These are phyloP conservation scores for Penicillium palitans DNA, from an alignment of 2,329 filamentous ascomycete genomes.

Conservation along the genomic window DNA sequence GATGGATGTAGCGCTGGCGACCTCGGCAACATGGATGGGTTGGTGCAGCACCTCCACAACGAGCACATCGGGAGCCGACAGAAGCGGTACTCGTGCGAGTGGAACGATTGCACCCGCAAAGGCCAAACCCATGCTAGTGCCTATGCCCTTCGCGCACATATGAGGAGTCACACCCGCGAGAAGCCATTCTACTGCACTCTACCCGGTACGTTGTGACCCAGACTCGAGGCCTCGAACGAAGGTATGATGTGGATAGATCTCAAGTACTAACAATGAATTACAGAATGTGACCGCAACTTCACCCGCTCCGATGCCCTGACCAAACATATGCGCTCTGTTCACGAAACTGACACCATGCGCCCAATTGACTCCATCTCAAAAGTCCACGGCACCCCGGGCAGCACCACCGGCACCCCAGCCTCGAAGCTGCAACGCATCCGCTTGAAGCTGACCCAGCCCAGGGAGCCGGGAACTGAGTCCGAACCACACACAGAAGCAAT, in stretches of 20 bases:
- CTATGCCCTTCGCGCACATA: constrained; percentile 93
- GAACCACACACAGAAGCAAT: constrained; percentile 24
- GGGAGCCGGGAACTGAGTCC: constrained; percentile 27
- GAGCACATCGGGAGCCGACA: constrained; percentile 91
- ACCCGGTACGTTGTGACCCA: constrained; percentile 63
- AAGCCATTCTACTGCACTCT: constrained; percentile 97
- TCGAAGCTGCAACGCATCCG: constrained; percentile 45
- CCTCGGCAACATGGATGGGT: constrained; percentile 74
- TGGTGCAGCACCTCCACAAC: constrained; percentile 84
- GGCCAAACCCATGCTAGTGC: constrained; percentile 90
- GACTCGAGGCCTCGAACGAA: not conserved
- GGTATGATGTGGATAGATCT: not conserved
- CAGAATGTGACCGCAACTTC: constrained; percentile 96
- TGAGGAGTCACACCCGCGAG: constrained; percentile 96
- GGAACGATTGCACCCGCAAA: constrained; percentile 85
- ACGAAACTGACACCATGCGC: constrained; percentile 92
- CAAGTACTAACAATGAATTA: constrained; percentile 2
- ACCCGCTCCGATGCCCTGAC: constrained; percentile 92
- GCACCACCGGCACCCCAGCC: constrained; percentile 27
- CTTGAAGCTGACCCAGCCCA: constrained; percentile 42
- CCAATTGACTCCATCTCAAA: constrained; percentile 55
- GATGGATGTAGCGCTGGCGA: constrained; percentile 71
- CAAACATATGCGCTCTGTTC: constrained; percentile 98
- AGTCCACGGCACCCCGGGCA: constrained; percentile 31
- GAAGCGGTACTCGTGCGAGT: constrained; percentile 98